Base-by-base conservation (phyloP, 1,139 yeast species). In the Pichia sp. region DNA sequence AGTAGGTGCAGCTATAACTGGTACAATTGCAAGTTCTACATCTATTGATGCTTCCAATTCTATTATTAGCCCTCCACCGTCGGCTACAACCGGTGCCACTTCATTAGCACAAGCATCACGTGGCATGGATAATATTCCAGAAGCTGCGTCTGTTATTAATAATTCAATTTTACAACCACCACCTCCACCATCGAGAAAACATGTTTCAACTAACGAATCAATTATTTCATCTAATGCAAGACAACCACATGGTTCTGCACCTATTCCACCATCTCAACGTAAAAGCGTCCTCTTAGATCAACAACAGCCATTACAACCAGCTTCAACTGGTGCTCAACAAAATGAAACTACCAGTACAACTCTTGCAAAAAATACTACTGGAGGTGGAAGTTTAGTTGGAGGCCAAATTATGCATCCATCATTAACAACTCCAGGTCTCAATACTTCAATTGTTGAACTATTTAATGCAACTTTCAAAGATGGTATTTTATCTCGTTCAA, bases 381-480 rank as follows among this genome's bases (percentile, higher is more conserved):
- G 61, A 29, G 55, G 51, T 31, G 64, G 64, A 30, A 56, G 64
- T 7, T 51, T 61, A 10, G 42, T 54, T n/a, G 55, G 57, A 42
- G 65, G 64, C 7, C 61, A 59, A 50, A 59, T 61, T 25, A 76
- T 73, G 55, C 94, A 78, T 56, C 76, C 79, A 12, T 74, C 74
- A 4, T 60, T 74, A 43, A 69, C 73, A 3, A 61, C 69, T n/a
- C 69, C 72, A 16, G 95, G 94, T 2, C 69, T 87, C 56, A 82
- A 82, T 58, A 78, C 87, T 1, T 82, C 94, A 33, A 67, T 87
- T 51, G 90, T 90, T 12, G 96, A 87, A 63, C 80, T 84, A n/a
- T 71, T 86, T 51, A 84, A 81, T 59, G 94, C 87, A 4, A 71
- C 74, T 23, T 79, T 82, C 60, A 77, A 76, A 51, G 87, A 82